phyloP scores from a whole-genome alignment of 768 basidiomycete genomes.

The Fomitopsis serialis region DNA sequence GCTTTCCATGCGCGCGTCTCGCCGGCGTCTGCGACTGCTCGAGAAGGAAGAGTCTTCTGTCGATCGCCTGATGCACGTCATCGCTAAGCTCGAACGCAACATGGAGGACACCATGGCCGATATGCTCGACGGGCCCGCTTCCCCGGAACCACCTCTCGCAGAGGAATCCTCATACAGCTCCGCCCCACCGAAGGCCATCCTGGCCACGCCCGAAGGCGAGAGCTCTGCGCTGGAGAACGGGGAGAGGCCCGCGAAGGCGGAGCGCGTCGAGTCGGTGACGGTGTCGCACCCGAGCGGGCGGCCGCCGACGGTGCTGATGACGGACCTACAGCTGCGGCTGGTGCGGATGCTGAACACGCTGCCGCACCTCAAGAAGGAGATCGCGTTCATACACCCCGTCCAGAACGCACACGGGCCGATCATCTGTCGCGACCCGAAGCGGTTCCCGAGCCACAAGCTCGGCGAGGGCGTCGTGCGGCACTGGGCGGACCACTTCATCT shows the following conservation, averaged over 20 bases:
- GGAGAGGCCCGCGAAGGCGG: background rate
- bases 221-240: background rate
- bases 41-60: conserved; percentile 47
- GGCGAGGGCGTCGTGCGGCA: conserved; percentile 68
- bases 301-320: conserved; percentile 34
- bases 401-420: conserved; percentile 70
- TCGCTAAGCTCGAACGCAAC: conserved; percentile 53
- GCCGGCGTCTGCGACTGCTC: conserved; percentile 56
- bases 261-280: conserved; percentile 13
- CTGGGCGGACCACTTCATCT: conserved; percentile 60
- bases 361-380: conserved; percentile 63
- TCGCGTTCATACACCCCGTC: conserved; percentile 55
- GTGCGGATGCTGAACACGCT: conserved; percentile 59
- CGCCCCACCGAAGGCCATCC: background rate
- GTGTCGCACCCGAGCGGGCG: conserved; percentile 27
- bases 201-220: background rate
- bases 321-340: conserved; percentile 46
- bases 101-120: conserved; percentile 61
- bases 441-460: conserved; percentile 48
- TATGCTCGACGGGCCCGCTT: conserved; percentile 37
- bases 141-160: background rate
- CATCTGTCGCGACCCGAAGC: conserved; percentile 60
- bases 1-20: conserved; percentile 53
- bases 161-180: background rate
- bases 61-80: conserved; percentile 48